Evolutionary conservation across 495 filamentous ascomycete genomes (phyloP), one percentile per base, ranked within the genome.

Genomic region (Saxispiralis lemnorum): DNA sequence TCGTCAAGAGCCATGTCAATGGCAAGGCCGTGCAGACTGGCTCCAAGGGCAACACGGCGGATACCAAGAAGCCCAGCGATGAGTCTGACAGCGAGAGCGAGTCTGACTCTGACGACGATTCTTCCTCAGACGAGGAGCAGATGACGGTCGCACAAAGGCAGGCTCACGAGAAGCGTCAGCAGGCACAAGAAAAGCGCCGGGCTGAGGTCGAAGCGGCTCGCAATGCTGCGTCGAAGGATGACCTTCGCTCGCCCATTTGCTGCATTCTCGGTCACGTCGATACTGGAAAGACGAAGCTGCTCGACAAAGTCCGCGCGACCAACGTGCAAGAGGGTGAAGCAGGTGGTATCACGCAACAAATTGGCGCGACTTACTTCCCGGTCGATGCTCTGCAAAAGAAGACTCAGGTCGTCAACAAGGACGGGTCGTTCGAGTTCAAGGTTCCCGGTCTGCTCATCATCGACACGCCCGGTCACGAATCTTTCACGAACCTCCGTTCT

Each of bases 181-280:
- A 93, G 57, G 85, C 83, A 40, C 83, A 83, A n/a, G 84, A 87
- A 47, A 73, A 87, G 46, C 74, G 88, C 47, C 79, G 83, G 63
- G 81, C 81, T 63, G 75, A 83, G 43, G 83, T 93, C 58, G 81
- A 93, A 59, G 88, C 86, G 42, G 89, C 89, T 18, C 56, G 95
- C 58, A 86, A 85, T 31, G 89, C 88, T 44, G 73, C 87, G 41
- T 95, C 87, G 0, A 84, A 82, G 64, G 83, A 96, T 56, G 75
- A 99, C 60, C 79, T 99, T 20, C 82, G 92, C 30, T 95, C 88
- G 39, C 89, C 89, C 31, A 99, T 99, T 61, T 99, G 92, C 67
- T 95, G 88, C 79, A 96, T 99, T 72, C 73, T 99, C 38, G 92
- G 92, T 47, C 92, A 99, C 71, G 92, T 99, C 70, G 92, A 99